Conservation (phyloP, 306 rosid genomes). For the Quercus parvula region DNA sequence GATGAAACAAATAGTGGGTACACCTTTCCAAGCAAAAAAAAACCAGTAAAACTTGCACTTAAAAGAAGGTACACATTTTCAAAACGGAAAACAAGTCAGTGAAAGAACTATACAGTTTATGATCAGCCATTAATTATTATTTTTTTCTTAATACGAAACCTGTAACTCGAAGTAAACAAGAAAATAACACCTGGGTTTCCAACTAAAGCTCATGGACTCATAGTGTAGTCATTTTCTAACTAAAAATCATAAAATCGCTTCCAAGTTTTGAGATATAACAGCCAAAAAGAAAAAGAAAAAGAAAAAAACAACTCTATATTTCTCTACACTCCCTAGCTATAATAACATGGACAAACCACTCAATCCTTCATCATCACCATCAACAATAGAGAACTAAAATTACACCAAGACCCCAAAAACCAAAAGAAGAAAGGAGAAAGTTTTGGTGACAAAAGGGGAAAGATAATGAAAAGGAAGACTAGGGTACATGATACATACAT, state of each 20-base stretch:
- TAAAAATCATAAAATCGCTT: not conserved
- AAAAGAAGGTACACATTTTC: constrained; percentile 54
- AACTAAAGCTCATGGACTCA: constrained; percentile 4
- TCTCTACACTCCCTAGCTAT: not conserved
- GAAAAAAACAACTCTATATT: not conserved
- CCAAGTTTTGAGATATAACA: constrained; percentile 18
- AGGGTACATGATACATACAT: not conserved
- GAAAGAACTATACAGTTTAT: constrained; percentile 15
- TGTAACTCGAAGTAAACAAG: constrained; percentile 22
- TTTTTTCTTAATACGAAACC: not conserved
- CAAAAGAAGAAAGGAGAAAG: not conserved
- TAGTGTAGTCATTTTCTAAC: constrained; percentile 39
- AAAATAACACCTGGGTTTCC: constrained; percentile 1
- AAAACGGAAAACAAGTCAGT: constrained; percentile 23
- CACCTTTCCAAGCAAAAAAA: constrained; percentile 17
- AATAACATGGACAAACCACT: not conserved
- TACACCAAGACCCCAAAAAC: not conserved
- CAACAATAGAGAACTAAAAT: not conserved
- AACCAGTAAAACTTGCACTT: constrained; percentile 39
- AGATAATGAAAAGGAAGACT: not conserved
- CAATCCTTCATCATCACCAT: not conserved
- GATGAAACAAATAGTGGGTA: constrained; percentile 21
- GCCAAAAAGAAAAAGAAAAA: constrained; percentile 16
- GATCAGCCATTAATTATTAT: not conserved
- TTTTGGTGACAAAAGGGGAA: not conserved